Base-by-base conservation (phyloP, 306 rosid genomes). In the Acmispon strigosus region DNA sequence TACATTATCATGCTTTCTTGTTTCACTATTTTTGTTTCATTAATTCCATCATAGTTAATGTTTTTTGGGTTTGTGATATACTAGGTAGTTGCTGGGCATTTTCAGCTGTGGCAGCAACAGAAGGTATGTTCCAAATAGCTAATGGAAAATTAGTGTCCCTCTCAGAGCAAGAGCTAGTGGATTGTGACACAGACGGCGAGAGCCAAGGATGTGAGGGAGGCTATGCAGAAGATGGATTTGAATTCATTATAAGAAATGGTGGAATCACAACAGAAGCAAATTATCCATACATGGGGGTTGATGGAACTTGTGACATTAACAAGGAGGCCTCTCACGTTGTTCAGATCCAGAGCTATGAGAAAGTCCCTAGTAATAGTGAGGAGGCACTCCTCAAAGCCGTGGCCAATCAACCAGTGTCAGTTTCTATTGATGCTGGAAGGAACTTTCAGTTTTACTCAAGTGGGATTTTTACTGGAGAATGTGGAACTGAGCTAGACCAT, bases 1-100 rank as follows among this genome's bases (percentile, higher is more conserved):
- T 8, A 52, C 18, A 14, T 39, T 39, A 10, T 8, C 12, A 10
- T 39, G 44, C 44, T 39, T 39, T 39, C 12, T 39, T 39, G 44
- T 39, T 8, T 39, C 44, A 39, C 44, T 39, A 9, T 13, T 8
- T 27, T 10, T 32, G 37, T 39, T 39, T 39, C 44, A 39, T 39
- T 8, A 1, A 5, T 32, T 32, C 44, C 10, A 37, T 37, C 42
- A 37, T 39, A 2, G 12, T 9, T 9, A 39, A 39, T 39, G 44
- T 39, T 39, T 39, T 0, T 9, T 37, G 2, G 10, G 44, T 10
- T 39, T 39, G 44, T 39, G 14, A 45, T n/a, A 32, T 45, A 13
- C 14, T n/a, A 76, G 76, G 76, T 16, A 39, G 75, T 48, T 60
- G 81, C 8, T 70, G 81, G 81, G 61, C 76, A 29, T 70, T 62